Percentiles rank a stretch among this genome's conserved stretches.
Evolutionary conservation across 305 asterid species (phyloP).

Genomic region (Withania somnifera): DNA sequence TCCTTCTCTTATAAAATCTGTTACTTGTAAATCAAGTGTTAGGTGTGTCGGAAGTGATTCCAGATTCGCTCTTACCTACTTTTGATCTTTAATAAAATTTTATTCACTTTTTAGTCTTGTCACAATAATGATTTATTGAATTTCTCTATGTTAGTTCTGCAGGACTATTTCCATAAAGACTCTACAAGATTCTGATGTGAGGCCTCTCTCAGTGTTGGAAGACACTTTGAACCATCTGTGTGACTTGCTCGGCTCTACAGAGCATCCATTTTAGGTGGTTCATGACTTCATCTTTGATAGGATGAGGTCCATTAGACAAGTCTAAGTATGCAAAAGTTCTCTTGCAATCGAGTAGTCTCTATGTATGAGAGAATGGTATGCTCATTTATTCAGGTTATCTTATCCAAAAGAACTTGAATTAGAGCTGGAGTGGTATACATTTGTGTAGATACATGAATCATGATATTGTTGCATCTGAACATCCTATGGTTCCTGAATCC

Average conservation of each 20-base stretch:
- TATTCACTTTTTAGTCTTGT: background rate
- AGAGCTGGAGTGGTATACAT: background rate
- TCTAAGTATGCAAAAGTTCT: constrained; percentile 78
- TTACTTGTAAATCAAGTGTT: background rate
- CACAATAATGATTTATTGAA: background rate
- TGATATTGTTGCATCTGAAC: background rate
- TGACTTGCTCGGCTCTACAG: constrained; percentile 43
- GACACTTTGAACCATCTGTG: constrained; percentile 65
- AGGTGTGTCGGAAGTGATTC: background rate
- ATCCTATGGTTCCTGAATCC: background rate
- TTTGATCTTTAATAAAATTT: background rate
- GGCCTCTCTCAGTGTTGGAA: constrained; percentile 74
- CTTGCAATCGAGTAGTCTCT: constrained; percentile 40
- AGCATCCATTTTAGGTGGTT: constrained; percentile 64
- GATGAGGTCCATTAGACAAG: constrained; percentile 92
- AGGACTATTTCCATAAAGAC: constrained; percentile 64
- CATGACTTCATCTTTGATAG: constrained; percentile 91
- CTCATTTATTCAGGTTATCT: constrained; percentile 6
- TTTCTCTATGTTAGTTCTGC: constrained; percentile 57
- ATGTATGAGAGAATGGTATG: constrained; percentile 96
- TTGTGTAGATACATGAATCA: background rate
- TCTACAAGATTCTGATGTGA: constrained; percentile 54
- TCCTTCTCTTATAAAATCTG: background rate
- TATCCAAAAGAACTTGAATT: background rate
- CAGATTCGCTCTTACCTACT: background rate